A percentile compares a stretch with the other conserved stretches of the same genome.
These are phyloP conservation scores for Fomitopsis betulina DNA, from an alignment of 1,284 basidiomycete genomes.

Conservation along the genomic window DNA sequence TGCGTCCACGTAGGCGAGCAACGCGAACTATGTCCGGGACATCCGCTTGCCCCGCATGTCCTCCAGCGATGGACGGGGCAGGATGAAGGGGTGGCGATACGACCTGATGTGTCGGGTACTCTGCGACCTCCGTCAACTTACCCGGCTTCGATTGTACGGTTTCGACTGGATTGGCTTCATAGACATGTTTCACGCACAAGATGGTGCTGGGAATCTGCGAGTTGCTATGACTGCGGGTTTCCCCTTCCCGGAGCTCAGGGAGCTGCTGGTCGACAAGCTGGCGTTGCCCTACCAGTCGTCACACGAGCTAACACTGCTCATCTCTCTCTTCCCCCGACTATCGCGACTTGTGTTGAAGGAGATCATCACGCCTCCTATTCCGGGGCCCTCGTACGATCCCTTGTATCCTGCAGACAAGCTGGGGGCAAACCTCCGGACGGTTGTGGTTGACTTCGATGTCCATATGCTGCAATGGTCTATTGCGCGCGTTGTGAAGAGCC, in stretches of 20 bases:
- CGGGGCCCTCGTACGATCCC: neutral
- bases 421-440: neutral
- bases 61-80: neutral
- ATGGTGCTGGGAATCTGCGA: neutral
- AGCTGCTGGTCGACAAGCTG: neutral
- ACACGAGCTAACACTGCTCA: neutral
- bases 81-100: neutral
- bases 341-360: neutral
- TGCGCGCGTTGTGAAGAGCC: neutral
- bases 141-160: neutral
- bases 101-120: neutral
- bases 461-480: neutral
- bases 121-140: neutral
- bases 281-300: neutral
- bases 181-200: neutral
- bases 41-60: neutral
- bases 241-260: neutral
- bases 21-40: neutral
- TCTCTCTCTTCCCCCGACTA: neutral
- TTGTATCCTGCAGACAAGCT: neutral
- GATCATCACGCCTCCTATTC: neutral
- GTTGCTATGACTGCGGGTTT: neutral
- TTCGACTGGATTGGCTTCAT: neutral
- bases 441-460: neutral
- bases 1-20: neutral